Percentiles rank a stretch among this genome's conserved stretches.
Evolutionary conservation across 306 rosid genomes (phyloP).

Genomic region (Dalbergia oliveri): DNA sequence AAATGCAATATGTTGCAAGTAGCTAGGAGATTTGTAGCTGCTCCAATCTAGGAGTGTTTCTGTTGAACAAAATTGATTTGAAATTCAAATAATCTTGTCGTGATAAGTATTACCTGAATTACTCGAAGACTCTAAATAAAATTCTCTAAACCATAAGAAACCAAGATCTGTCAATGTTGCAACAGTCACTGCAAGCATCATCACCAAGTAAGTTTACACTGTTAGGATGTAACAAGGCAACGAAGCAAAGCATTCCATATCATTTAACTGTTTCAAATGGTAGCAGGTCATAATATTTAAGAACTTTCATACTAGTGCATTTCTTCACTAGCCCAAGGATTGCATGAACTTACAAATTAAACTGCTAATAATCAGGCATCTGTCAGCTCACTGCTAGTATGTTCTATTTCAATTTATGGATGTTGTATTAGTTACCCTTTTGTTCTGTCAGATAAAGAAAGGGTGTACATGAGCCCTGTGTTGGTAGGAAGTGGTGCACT

Average conservation of each 20-base stretch:
- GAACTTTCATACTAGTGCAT: conserved; percentile 9
- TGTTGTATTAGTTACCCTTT: conserved; percentile 11
- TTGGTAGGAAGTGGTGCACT: conserved; percentile 18
- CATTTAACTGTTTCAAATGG: conserved; percentile 39
- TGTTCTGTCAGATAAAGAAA: conserved; percentile 24
- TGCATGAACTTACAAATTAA: conserved; percentile 17
- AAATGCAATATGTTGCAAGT: conserved; percentile 48
- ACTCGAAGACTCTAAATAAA: conserved; percentile 98
- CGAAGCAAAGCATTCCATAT: conserved; percentile 43
- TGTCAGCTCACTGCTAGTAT: conserved; percentile 24
- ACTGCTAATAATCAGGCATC: conserved; percentile 28
- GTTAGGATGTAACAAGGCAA: conserved; percentile 40
- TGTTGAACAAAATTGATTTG: conserved; percentile 25
- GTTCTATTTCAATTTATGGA: conserved; percentile 37
- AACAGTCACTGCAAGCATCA: conserved; percentile 75
- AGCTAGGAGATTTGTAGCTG: conserved; percentile 15
- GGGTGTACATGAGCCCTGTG: conserved; percentile 4
- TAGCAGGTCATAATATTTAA: conserved; percentile 17
- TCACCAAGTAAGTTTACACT: conserved; percentile 41
- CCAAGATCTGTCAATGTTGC: conserved; percentile 94
- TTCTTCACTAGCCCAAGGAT: conserved; percentile 31
- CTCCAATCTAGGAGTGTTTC: conserved; percentile 22
- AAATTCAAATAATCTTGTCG: conserved; percentile 38
- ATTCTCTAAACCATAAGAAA: conserved; percentile 98
- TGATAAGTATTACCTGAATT: conserved; percentile 77